Evolutionary conservation across 1,284 basidiomycete genomes (phyloP), one percentile per base, ranked within the genome.

Genomic region (Stygiomarasmius scandens): DNA sequence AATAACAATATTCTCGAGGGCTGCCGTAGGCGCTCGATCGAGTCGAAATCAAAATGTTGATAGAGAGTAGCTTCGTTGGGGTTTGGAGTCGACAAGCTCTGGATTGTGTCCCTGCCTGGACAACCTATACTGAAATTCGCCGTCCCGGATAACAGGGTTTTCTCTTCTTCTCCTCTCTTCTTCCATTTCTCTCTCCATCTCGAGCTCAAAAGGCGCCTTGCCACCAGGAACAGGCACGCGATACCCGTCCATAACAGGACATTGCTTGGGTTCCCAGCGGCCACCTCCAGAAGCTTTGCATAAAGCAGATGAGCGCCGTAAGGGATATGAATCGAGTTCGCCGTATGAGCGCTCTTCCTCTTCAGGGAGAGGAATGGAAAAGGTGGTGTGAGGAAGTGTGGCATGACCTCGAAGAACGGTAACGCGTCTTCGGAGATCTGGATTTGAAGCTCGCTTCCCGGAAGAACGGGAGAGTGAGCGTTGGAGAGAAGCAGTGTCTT

Each of bases 211-310:
- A 2, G 76, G 77, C 1, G 87, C 80, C 66, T 87, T 87, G n/a
- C 38, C 38, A 16, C 87, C 88, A 0, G 83, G 84, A 32, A 78
- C 61, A 27, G 78, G 78, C 22, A 83, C 76, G 32, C 84, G 82
- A 54, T 81, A 71, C 38, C 82, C 83, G 43, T 77, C 74, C 50
- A 77, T 67, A 1, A 75, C 70, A 56, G 78, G 70, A 19, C 2
- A 67, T 58, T 78, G 75, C 66, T 86, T 86, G 20, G 89, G 89
- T 61, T 81, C 80, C 89, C 89, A 91, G 27, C 89, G 82, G 10
- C 89, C 89, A 12, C 87, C 88, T 48, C 89, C 89, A 19, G 81
- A 82, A 2, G 84, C 86, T 64, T 91, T 91, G 73, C 89, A 91
- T 11, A 89, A 77, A 49, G 29, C 24, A 32, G 48, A 49, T 23